Evolutionary conservation across 345 rosid species (phyloP).

Genomic region (Nasturtium officinale): DNA sequence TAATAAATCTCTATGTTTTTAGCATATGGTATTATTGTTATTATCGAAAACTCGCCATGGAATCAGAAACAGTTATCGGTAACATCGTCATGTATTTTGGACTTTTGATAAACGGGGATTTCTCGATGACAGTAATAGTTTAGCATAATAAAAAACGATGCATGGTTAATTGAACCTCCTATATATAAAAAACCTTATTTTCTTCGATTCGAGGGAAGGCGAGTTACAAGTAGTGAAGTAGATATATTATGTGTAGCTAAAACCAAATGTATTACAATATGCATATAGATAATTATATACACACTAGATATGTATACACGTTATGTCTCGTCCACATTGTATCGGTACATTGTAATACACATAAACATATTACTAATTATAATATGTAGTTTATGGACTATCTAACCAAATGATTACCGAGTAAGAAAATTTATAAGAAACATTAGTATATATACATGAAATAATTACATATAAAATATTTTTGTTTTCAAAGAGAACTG

Average conservation of each 20-base stretch:
- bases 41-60: conserved; percentile 24
- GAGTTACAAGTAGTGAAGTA: not conserved
- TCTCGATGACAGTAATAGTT: conserved; percentile 21
- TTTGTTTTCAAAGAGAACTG: not conserved
- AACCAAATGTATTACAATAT: not conserved
- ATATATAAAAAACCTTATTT: not conserved
- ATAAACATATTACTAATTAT: not conserved
- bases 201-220: not conserved
- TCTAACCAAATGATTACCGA: not conserved
- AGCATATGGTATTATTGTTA: conserved; percentile 10
- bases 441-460: not conserved
- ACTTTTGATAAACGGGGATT: conserved; percentile 13
- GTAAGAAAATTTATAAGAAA: not conserved
- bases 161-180: conserved; percentile 25
- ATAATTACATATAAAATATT: not conserved
- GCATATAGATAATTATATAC: not conserved
- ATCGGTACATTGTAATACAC: not conserved
- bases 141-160: conserved; percentile 12
- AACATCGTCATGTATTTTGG: conserved; percentile 32
- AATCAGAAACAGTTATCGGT: conserved; percentile 33
- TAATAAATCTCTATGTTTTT: conserved; percentile 8
- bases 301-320: too few species aligned
- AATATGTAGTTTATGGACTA: not conserved
- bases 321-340: too few species aligned
- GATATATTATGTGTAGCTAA: not conserved